Percentiles rank a stretch among this genome's conserved stretches.
These are phyloP conservation scores for Phytophthora pini DNA, from an alignment of 352 stramenopile genomes.

Conservation along the genomic window DNA sequence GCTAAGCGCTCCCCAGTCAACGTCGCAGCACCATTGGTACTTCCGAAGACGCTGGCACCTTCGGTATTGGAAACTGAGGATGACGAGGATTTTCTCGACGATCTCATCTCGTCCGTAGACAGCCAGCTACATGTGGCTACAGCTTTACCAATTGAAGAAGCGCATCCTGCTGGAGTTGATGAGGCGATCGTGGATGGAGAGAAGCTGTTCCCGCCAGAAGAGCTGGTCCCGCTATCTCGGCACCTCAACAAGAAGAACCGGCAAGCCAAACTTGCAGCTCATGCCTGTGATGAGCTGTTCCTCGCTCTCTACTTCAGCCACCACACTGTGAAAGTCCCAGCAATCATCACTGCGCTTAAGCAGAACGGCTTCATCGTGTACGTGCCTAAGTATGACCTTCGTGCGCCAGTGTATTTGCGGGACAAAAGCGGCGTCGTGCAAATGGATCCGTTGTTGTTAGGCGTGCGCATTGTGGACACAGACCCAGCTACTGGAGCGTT, in stretches of 20 bases:
- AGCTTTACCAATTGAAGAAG: not conserved
- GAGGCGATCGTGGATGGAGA: slow-evolving; percentile 23
- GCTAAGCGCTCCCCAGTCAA: not conserved
- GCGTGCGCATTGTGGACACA: slow-evolving; percentile 72
- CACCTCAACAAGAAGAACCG: slow-evolving; percentile 93
- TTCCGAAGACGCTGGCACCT: slow-evolving; percentile 56
- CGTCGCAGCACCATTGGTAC: slow-evolving; percentile 10
- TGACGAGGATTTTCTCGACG: slow-evolving; percentile 68
- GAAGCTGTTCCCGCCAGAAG: slow-evolving; percentile 53
- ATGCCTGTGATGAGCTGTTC: slow-evolving; percentile 92
- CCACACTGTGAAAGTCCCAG: slow-evolving; percentile 80
- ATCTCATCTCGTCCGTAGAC: slow-evolving; percentile 69
- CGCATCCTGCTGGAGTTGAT: slow-evolving; percentile 1
- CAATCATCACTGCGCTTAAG: slow-evolving; percentile 91
- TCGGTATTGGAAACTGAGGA: slow-evolving; percentile 68
- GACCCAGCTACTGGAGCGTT: slow-evolving; percentile 67
- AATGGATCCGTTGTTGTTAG: slow-evolving; percentile 75
- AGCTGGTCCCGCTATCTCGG: slow-evolving; percentile 82
- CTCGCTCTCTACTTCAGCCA: slow-evolving; percentile 93
- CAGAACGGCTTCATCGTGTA: slow-evolving; percentile 95
- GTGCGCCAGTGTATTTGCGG: slow-evolving; percentile 91
- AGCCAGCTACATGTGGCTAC: slow-evolving; percentile 53
- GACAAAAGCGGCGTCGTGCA: slow-evolving; percentile 90
- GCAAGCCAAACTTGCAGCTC: slow-evolving; percentile 88
- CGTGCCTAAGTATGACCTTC: slow-evolving; percentile 92